phyloP scores from a whole-genome alignment of 805 yeast genomes.

The Kodamaea leandrae region DNA sequence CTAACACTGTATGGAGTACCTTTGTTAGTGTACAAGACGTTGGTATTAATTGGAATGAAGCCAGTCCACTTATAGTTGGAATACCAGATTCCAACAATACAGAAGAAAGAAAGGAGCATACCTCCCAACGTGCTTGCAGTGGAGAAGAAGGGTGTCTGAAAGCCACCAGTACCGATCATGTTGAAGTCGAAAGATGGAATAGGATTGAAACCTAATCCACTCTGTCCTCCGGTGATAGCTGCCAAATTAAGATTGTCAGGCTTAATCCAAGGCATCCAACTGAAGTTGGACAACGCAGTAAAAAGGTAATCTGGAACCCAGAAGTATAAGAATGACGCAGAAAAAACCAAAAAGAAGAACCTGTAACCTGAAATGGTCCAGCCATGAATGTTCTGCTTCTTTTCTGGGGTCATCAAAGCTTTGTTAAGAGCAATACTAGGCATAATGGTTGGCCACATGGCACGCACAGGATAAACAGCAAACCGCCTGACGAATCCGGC shows the following conservation, averaged over 20 bases:
- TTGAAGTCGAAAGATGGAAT: conserved; percentile 32
- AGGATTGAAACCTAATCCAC: conserved; percentile 32
- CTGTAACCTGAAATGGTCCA: conserved; percentile 30
- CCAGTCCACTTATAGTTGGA: conserved; percentile 29
- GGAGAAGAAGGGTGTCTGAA: conserved; percentile 27
- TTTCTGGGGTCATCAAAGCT: conserved; percentile 25
- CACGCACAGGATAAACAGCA: conserved; percentile 48
- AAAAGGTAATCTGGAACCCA: conserved; percentile 32
- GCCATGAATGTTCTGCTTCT: conserved; percentile 28
- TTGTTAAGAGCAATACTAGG: conserved; percentile 28
- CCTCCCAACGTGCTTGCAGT: conserved; percentile 25
- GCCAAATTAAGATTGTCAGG: conserved; percentile 25
- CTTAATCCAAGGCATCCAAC: conserved; percentile 32
- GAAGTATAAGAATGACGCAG: conserved; percentile 23
- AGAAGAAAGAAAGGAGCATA: conserved; percentile 20
- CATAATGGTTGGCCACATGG: conserved; percentile 50
- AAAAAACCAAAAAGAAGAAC: conserved; percentile 17
- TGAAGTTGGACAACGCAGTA: conserved; percentile 25
- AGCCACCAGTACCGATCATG: conserved; percentile 17
- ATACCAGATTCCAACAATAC: conserved; percentile 26
- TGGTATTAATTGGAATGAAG: conserved; percentile 26
- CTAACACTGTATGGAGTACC: conserved; percentile 22
- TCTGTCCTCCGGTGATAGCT: conserved; percentile 23
- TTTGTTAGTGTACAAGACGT: conserved; percentile 23
- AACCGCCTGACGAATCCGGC: conserved; percentile 30